Base-by-base conservation (phyloP, 2,329 filamentous ascomycete species). In the Phyllosticta ampelicida region DNA sequence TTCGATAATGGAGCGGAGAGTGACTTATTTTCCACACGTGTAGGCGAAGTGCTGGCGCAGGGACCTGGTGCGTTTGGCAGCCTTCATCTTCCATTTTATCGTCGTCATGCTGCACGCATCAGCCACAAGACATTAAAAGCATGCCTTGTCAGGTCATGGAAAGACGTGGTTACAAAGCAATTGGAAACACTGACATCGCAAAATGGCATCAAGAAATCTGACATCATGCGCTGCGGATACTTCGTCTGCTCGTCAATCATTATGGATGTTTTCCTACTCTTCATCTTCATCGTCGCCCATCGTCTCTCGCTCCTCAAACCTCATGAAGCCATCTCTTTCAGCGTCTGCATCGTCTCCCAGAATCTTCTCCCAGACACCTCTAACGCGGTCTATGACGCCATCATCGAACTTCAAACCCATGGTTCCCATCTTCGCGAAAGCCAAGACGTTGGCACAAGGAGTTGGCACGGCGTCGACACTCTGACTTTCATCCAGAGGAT, bases 231-330 rank as follows among this genome's bases (percentile, higher is more conserved):
- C 23, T 26, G 3, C 4, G 23, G 23, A 26, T 8, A 8, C 8
- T 26, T 26, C 23, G 3, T 26, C 23, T 44, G 16, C 36, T 44
- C 13, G 6, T 44, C 13, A 44, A 26, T 26, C 23, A 1, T n/a
- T 8, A 44, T 8, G 36, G 8, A 21, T 53, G 21, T 48, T 26
- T 20, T 21, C 53, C 54, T 48, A 58, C 26, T 54, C 51, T 18
- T 58, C 30, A n/a, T 58, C 56, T 2, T 53, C 51, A 10, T 59
- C 57, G 29, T 59, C 57, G 23, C 54, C 53, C 8, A 59, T 21
- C 5, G 9, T 18, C 57, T 90, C 85, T 21, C 89, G 80, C 60
- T 94, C 87, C 53, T 86, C 81, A 69, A 96, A 96, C 19, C 80
- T 76, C 81, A 96, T 85, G 65, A 94, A 96, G 51, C 80, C 72